Percentiles rank a stretch among this genome's conserved stretches.
These are phyloP conservation scores for Phytophthora boehmeriae DNA, from an alignment of 352 stramenopile species.

Conservation along the genomic window DNA sequence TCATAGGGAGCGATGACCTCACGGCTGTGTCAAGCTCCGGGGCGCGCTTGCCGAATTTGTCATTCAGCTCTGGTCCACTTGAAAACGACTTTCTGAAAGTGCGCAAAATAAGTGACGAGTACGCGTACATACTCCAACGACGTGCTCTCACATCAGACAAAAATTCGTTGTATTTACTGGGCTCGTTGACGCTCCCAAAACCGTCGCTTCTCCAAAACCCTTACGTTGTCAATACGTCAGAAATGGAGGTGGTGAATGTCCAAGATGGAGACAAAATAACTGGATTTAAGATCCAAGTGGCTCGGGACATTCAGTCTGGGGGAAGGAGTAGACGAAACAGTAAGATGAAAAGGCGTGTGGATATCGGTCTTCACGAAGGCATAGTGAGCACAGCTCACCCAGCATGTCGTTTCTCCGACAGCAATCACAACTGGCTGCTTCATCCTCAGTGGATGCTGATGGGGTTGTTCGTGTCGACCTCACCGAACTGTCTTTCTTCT, in stretches of 20 bases:
- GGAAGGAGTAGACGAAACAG: no score
- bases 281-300: slow-evolving; percentile 28
- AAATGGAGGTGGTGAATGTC: slow-evolving; percentile 55
- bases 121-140: slow-evolving; percentile 72
- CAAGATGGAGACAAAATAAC: slow-evolving; percentile 42
- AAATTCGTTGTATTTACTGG: slow-evolving; percentile 25
- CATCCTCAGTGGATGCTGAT: slow-evolving; percentile 18
- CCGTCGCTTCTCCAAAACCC: slow-evolving; percentile 65
- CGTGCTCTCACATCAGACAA: slow-evolving; percentile 36
- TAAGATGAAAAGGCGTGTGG: no score
- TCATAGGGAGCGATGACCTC: slow-evolving; percentile 25
- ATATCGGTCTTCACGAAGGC: background rate
- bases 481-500: slow-evolving; percentile 19
- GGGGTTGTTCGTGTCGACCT: slow-evolving; percentile 26
- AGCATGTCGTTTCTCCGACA: slow-evolving; percentile 42
- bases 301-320: slow-evolving; percentile 12
- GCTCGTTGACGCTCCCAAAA: slow-evolving; percentile 43
- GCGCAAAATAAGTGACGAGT: slow-evolving; percentile 74
- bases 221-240: slow-evolving; percentile 41
- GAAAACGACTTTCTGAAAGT: slow-evolving; percentile 60
- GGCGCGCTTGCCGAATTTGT: slow-evolving; percentile 11
- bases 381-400: slow-evolving; percentile 1
- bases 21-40: slow-evolving; percentile 16
- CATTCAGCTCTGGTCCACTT: slow-evolving; percentile 20
- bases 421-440: slow-evolving; percentile 28